Conservation (phyloP, 208 protist species). For the Crithidia acanthocephali region DNA sequence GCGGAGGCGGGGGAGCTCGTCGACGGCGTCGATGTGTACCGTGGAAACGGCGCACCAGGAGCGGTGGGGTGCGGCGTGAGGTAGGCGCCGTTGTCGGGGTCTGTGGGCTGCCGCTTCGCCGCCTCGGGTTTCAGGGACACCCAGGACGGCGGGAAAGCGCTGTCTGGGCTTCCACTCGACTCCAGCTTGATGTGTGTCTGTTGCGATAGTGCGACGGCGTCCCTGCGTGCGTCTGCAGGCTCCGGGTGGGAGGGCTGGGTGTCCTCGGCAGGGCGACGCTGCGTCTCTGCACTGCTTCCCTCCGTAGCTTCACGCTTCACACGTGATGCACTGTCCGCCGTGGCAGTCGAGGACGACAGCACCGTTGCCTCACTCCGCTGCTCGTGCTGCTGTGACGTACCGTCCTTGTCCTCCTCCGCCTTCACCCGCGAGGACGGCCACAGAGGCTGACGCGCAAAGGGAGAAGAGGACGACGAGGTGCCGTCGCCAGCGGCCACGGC, state of each 20-base stretch:
- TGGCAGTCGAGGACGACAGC: not conserved
- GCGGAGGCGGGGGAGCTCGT: not conserved
- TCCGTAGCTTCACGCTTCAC: not conserved
- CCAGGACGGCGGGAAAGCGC: slow-evolving; percentile 24
- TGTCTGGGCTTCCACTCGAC: slow-evolving; percentile 5
- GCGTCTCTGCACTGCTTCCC: not conserved
- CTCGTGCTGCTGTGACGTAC: not conserved
- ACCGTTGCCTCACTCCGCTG: not conserved
- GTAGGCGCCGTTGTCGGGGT: slow-evolving; percentile 26
- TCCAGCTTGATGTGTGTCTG: slow-evolving; percentile 3
- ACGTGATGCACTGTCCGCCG: not conserved
- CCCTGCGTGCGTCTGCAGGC: not conserved
- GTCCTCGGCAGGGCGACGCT: not conserved
- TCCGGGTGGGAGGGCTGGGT: not conserved
- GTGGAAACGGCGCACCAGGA: slow-evolving; percentile 23
- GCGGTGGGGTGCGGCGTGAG: slow-evolving; percentile 23
- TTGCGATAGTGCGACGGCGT: not conserved
- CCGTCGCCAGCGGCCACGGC: slow-evolving; percentile 26
- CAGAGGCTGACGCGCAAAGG: not conserved
- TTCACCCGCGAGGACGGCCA: not conserved
- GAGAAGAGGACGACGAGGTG: slow-evolving; percentile 1
- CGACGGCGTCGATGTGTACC: slow-evolving; percentile 22
- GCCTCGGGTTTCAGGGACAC: slow-evolving; percentile 5
- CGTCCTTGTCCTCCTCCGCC: not conserved
- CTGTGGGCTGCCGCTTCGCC: not conserved